Base-by-base conservation (phyloP, 768 basidiomycete genomes). In the Kwoniella dejecticola region DNA sequence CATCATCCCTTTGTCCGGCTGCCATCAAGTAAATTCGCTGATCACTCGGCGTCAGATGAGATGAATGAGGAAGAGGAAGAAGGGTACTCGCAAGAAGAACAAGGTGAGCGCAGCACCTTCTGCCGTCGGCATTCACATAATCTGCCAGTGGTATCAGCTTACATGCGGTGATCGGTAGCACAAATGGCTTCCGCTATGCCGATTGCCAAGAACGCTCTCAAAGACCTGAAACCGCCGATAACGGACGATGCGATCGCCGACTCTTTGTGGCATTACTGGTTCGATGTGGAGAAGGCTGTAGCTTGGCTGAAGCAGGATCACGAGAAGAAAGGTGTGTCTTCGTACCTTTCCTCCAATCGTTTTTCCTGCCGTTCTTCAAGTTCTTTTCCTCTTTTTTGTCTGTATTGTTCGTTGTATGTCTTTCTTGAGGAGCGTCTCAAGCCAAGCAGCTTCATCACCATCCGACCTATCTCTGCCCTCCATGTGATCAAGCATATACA, bases 191-290 rank as follows among this genome's bases (percentile, higher is more conserved):
- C 86, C 30, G 88, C 86, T 13, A 70, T 94, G 44, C 87, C 87
- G 23, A 82, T 85, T 66, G 85, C 95, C 19, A 83, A 87, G 52
- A 78, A 81, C 23, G 77, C 89, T 17, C 79, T 98, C 27, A 92
- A 91, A 72, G 83, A 83, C 15, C 71, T 82, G 24, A 87, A 78
- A 31, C 74, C 87, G 30, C 88, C 86, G 6, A 79, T 95, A 45
- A 82, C 88, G 42, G 90, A 95, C 76, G 78, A 81, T 31, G 83
- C 86, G 52, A 89, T 99, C 74, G 85, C 84, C 72, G 88, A 91
- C 64, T 82, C 84, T 0, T 81, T 98, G 46, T 98, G 92, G 89
- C 86, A 98, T 70, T 85, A 81, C 70, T 89, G 89, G 77, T 97
- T 95, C 69, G 87, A 95, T 72, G 83, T 89, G 15, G 86, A 91